These are phyloP conservation scores for Arabidopsis hybrid DNA, from an alignment of 441 rosid genomes.

Conservation along the genomic window DNA sequence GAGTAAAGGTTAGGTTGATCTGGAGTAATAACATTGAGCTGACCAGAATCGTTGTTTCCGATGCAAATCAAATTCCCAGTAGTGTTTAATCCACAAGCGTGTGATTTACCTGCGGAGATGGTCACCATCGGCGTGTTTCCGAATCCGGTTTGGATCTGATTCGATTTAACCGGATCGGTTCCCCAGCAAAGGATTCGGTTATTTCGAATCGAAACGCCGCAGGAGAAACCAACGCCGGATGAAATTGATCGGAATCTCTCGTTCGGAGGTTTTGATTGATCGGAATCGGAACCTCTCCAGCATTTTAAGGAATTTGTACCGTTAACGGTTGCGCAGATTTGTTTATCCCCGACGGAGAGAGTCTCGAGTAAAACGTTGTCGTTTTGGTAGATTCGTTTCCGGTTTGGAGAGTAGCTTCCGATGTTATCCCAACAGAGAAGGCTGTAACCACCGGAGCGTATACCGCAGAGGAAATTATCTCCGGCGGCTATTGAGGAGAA, in stretches of 20 bases:
- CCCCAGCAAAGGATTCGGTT: constrained; percentile 72
- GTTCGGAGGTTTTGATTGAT: constrained; percentile 11
- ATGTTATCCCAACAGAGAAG: constrained; percentile 76
- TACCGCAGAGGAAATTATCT: constrained; percentile 64
- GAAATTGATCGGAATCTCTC: constrained; percentile 52
- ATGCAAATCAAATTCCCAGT: constrained; percentile 62
- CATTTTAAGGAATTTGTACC: constrained; percentile 53
- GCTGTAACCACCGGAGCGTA: constrained; percentile 78
- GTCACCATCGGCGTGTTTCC: constrained; percentile 59
- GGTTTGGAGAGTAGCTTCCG: constrained; percentile 28
- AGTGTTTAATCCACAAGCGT: constrained; percentile 72
- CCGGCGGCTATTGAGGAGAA: constrained; percentile 83
- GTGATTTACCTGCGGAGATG: constrained; percentile 67
- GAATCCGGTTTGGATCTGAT: constrained; percentile 52
- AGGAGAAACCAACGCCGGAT: constrained; percentile 74
- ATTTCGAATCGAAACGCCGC: constrained; percentile 60
- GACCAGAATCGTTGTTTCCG: constrained; percentile 65
- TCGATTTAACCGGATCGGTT: constrained; percentile 33
- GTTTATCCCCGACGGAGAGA: constrained; percentile 70
- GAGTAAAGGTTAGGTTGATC: constrained; percentile 48
- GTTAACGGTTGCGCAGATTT: constrained; percentile 65
- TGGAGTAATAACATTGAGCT: constrained; percentile 51
- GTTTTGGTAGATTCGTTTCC: constrained; percentile 64
- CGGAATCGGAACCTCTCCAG: constrained; percentile 56
- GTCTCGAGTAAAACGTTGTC: constrained; percentile 47